Evolutionary conservation across 2,329 filamentous ascomycete genomes (phyloP), one percentile per base, ranked within the genome.

Genomic region (Aspergillus latus): DNA sequence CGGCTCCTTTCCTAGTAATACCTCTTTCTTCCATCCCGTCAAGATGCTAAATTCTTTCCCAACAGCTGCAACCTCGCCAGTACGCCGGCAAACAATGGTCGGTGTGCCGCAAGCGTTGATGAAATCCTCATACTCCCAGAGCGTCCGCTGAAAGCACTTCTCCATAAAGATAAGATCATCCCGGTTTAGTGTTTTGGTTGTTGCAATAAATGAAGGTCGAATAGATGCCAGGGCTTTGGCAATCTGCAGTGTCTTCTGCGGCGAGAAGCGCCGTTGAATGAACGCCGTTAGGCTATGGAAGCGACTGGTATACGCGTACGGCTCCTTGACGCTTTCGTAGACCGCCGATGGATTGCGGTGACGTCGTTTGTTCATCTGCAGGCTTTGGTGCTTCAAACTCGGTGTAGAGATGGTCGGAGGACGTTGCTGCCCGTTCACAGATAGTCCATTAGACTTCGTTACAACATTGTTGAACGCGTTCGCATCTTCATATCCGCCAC

Each of bases 131-230:
- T 96, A 95, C 70, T 96, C 92, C 68, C 92, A 91, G 9, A 97
- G 80, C 0, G 91, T 95, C 37, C 94, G 85, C 74, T 99, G 94
- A 69, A 97, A 91, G 67, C 90, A 95, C 75, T 96, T 96, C 73
- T 99, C 94, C 89, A 96, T 96, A 72, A 97, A 97, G 21, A 99
- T 87, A 29, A 97, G 80, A 72, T 99, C 94, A 66, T 94, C 88
- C 15, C 87, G 82, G 62, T 91, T 92, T 59, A 97, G 79, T n/a
- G 90, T 92, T 67, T 90, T 89, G 16, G 90, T 96, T 60, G 91
- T 95, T 9, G 92, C 88, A 61, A 97, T 93, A 70, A 99, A 94
- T 0, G 92, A 94, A 1, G 94, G 93, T 6, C 94, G 88, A 65
- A 97, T 96, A 44, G 89, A 91, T 5, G 90, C 88, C 51, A 99